Conservation (phyloP, 1,284 basidiomycete species). For the Salmacisia buchloeana region DNA sequence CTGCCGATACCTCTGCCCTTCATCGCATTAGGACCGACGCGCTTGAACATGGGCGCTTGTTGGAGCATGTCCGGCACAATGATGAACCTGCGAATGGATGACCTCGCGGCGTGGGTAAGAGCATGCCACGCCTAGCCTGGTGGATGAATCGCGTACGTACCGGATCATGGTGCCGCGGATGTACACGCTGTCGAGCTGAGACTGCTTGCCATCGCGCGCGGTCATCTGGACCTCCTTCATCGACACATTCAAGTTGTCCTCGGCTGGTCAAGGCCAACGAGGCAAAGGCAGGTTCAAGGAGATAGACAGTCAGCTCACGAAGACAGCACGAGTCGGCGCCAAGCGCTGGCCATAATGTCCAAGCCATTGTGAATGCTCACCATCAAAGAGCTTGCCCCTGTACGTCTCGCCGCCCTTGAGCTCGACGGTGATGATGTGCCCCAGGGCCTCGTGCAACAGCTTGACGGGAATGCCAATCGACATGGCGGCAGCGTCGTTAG, state of each 20-base stretch:
- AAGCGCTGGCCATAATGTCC: no score
- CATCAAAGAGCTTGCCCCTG: constrained; percentile 88
- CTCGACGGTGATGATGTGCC: constrained; percentile 94
- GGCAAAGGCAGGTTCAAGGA: not conserved
- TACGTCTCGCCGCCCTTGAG: constrained; percentile 96
- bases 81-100: constrained; percentile 72
- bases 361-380: no score
- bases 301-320: not conserved
- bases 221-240: constrained; percentile 96
- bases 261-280: constrained; percentile 60
- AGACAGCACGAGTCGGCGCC: not conserved
- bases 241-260: constrained; percentile 96
- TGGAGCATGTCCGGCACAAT: constrained; percentile 99
- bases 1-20: constrained; percentile 97
- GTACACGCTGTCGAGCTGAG: constrained; percentile 98
- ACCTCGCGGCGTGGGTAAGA: no score
- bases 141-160: not conserved
- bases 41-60: constrained; percentile 99
- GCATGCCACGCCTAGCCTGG: not conserved
- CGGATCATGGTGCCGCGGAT: constrained; percentile 86
- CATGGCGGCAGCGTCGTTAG: not conserved
- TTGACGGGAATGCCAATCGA: constrained; percentile 51
- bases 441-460: constrained; percentile 61
- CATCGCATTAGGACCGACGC: constrained; percentile 96
- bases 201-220: constrained; percentile 92